Percentiles rank a stretch among this genome's conserved stretches.
These are phyloP conservation scores for Ceratobasidium sp. DNA, from an alignment of 1,284 basidiomycete genomes.

Conservation along the genomic window DNA sequence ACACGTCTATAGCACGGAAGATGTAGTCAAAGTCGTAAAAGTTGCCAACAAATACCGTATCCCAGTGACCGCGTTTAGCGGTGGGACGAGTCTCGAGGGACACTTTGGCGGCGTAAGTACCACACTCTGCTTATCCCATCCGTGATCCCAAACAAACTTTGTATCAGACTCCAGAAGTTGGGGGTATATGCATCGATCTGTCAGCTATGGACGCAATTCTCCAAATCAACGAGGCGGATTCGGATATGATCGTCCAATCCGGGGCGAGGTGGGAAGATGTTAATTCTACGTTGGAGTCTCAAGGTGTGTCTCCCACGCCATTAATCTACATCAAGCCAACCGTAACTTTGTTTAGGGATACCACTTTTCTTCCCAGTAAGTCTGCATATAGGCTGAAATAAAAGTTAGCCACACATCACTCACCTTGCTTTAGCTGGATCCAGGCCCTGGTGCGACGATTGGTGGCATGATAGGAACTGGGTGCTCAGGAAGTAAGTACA, in stretches of 20 bases:
- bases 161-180: constrained; percentile 48
- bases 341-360: constrained; percentile 51
- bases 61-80: constrained; percentile 71
- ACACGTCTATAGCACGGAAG: constrained; percentile 57
- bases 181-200: constrained; percentile 87
- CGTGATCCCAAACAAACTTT: background rate
- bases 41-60: constrained; percentile 69
- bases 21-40: constrained; percentile 71
- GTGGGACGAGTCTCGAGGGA: constrained; percentile 72
- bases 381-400: background rate
- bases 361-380: constrained; percentile 88
- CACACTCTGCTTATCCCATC: background rate
- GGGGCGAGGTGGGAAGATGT: constrained; percentile 87
- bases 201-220: constrained; percentile 84
- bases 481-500: constrained; percentile 71
- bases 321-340: background rate
- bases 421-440: constrained; percentile 78
- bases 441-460: constrained; percentile 79
- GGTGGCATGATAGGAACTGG: constrained; percentile 92
- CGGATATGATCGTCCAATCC: constrained; percentile 81
- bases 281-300: constrained; percentile 72
- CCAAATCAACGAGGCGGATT: constrained; percentile 77
- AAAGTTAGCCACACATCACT: background rate
- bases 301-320: constrained; percentile 48
- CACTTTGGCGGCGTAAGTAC: constrained; percentile 63